Base-by-base conservation (phyloP, 2,329 filamentous ascomycete genomes). In the Coniochaeta hoffmannii region DNA sequence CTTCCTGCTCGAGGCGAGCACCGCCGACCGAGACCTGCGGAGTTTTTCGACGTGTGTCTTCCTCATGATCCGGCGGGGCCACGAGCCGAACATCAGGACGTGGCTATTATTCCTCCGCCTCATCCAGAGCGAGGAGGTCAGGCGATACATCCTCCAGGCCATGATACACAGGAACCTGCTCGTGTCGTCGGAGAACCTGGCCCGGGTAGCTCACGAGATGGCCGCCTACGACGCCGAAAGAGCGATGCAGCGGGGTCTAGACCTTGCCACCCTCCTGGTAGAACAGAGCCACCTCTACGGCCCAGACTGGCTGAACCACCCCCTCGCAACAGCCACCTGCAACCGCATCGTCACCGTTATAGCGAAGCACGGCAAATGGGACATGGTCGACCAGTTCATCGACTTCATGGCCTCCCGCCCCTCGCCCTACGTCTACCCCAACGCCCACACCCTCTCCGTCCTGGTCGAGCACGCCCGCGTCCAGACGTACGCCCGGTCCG, bases 81-180 rank as follows among this genome's bases (percentile, higher is more conserved):
- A 72, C 46, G 58, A 60, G 28, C 75, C 77, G 4, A 73, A 78
- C 50, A 63, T 73, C 3, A 64, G 65, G 15, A 80, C 78, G 0
- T 81, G 78, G 78, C 60, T 75, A 2, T 67, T 75, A 4, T 77
- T 80, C 56, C 65, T 81, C 17, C 65, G 69, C n/a, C 68, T 81
- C 46, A 79, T 87, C 56, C 79, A 82, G 65, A 79, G 78, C 11
- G 83, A 86, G 63, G 76, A 81, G n/a, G 73, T 76, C 52, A 70
- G 72, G 53, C 71, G 73, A 24, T 73, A 76, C 59, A 66, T 78
- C 30, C 63, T 81, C 30, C 69, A 71, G 12, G 68, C 69, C 56
- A 80, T 81, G 76, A 68, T 75, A 55, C 64, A 71, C 34, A 67
- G 72, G 17, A 73, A 73, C 24, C 67, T 79, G 51, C 68, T 81